Percentiles rank a stretch among this genome's conserved stretches.
Conservation (phyloP, 495 filamentous ascomycete species). For the Platismatia glauca region DNA sequence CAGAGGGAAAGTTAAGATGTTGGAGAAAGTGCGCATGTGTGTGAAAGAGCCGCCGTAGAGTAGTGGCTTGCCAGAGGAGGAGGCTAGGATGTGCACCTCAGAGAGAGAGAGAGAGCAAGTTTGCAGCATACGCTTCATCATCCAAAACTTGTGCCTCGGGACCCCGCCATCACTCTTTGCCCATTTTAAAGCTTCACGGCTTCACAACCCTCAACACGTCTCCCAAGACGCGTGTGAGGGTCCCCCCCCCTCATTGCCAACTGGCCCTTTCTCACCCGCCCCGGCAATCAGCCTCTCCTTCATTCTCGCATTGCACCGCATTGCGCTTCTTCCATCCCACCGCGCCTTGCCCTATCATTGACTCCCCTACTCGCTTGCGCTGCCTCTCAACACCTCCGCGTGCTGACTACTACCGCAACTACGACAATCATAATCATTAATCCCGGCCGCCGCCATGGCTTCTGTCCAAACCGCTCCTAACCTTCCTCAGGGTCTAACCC, state of each 20-base stretch:
- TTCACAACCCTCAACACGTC: conserved; percentile 23
- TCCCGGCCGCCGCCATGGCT: conserved; percentile 46
- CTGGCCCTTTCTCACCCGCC: neutral
- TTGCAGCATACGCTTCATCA: conserved; percentile 15
- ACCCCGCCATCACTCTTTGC: conserved; percentile 21
- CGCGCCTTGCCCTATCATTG: conserved; percentile 15
- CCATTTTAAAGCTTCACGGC: conserved; percentile 12
- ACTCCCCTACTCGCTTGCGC: conserved; percentile 20
- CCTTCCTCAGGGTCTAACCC: conserved; percentile 53
- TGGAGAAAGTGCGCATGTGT: neutral
- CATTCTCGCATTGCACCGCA: conserved; percentile 4
- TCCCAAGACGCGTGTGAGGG: conserved; percentile 22
- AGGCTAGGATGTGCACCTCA: conserved; percentile 1
- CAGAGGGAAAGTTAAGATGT: too few relatives aligned
- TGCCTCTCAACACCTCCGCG: conserved; percentile 12
- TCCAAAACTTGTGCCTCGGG: conserved; percentile 4
- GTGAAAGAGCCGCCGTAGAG: neutral
- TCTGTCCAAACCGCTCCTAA: conserved; percentile 63
- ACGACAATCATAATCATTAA: conserved; percentile 4
- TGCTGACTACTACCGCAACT: conserved; percentile 13
- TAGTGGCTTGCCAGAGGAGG: neutral
- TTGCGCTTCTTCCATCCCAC: conserved; percentile 3
- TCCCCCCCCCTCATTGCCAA: conserved; percentile 6
- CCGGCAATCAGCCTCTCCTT: neutral
- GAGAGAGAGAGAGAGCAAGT: conserved; percentile 1